These are phyloP conservation scores for Blastocystis sp. DNA, from an alignment of 352 stramenopile species.

Conservation along the genomic window DNA sequence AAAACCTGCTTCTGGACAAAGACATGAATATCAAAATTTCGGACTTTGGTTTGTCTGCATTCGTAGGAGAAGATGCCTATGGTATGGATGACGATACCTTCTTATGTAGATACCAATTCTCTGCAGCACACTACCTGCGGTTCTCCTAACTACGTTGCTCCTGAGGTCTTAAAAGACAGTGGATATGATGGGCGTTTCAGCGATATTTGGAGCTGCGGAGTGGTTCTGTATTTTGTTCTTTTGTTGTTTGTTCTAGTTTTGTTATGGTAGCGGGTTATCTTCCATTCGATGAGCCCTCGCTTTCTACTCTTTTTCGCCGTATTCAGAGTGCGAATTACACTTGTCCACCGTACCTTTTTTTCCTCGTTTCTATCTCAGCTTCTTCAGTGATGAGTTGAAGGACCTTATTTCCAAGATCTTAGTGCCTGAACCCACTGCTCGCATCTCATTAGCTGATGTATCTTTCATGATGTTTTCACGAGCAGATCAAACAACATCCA, in stretches of 20 bases:
- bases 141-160: slow-evolving; percentile 91
- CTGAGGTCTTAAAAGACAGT: slow-evolving; percentile 83
- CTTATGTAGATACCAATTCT: slow-evolving; percentile 70
- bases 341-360: slow-evolving; percentile 71
- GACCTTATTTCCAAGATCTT: slow-evolving; percentile 82
- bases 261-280: slow-evolving; percentile 82
- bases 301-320: slow-evolving; percentile 88
- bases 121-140: slow-evolving; percentile 89
- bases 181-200: slow-evolving; percentile 85
- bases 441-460: slow-evolving; percentile 73
- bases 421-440: slow-evolving; percentile 79
- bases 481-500: slow-evolving; percentile 75
- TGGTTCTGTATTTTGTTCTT: slow-evolving; percentile 87
- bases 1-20: slow-evolving; percentile 89
- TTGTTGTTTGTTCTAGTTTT: slow-evolving; percentile 13
- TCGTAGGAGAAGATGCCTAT: slow-evolving; percentile 68
- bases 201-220: slow-evolving; percentile 93
- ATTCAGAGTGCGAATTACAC: slow-evolving; percentile 89
- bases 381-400: slow-evolving; percentile 80
- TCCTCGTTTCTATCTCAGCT: slow-evolving; percentile 62
- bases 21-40: slow-evolving; percentile 95
- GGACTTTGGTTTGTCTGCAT: slow-evolving; percentile 92
- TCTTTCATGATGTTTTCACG: background rate
- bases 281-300: slow-evolving; percentile 86
- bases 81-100: background rate